Evolutionary conservation across 805 yeast species (phyloP), one percentile per base, ranked within the genome.

Genomic region (Starmerella apis): DNA sequence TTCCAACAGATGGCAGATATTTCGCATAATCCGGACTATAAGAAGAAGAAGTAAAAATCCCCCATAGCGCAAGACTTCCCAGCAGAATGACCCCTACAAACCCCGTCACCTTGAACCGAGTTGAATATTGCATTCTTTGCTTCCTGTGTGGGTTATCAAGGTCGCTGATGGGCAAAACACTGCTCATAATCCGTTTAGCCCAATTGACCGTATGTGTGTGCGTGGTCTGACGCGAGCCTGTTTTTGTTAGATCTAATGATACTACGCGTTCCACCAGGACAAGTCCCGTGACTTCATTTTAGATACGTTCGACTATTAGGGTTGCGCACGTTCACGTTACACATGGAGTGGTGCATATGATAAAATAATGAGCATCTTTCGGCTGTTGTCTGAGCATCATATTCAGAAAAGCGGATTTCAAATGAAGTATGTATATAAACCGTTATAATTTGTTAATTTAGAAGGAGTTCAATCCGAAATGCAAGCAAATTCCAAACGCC

Each of bases 61-160:
- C 46, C 43, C 30, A 42, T 2, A 43, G 20, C 9, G 20, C 22
- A 13, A 55, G 30, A 25, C 30, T 30, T 4, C 46, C n/a, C 13
- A 53, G 10, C 18, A 23, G 31, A 31, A 48, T 35, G n/a, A 30
- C 39, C 13, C 36, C 44, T 11, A 49, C 35, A 8, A 45, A 32
- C 4, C 48, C 28, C 24, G 30, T 46, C 25, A 44, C 35, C 42
- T 53, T 53, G 20, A 45, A 38, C 4, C 56, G 50, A 4, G 54
- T 33, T 1, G 48, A 32, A 24, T 38, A 37, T 11, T 38, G 50
- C 45, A 22, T 30, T 11, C 47, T 24, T 4, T 43, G 45, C 49
- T 55, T 55, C 13, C 23, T 9, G 31, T 55, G 57, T 1, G 57
- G 57, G 35, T 49, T 55, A 37, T 55, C 58, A 38, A 35, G 37